Evolutionary conservation across 352 stramenopile species (phyloP).

Genomic region (Blastocystis sp.): DNA sequence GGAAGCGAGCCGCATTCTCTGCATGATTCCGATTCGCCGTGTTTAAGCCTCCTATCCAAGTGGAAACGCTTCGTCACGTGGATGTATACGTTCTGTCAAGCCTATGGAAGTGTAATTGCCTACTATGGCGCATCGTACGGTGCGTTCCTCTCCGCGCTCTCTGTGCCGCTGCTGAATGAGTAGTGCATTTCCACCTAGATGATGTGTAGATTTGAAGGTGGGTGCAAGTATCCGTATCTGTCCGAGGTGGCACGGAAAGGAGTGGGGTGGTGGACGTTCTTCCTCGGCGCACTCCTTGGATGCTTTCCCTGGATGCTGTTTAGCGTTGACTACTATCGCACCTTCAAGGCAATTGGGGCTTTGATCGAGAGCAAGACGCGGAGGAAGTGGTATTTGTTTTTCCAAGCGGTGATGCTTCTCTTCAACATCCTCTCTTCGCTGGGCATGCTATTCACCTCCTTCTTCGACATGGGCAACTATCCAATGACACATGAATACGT

Average conservation of each 20-base stretch:
- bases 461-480: constrained; percentile 6
- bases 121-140: constrained; percentile 1
- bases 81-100: background rate
- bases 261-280: constrained; percentile 11
- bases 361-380: background rate
- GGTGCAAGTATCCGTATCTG: constrained; percentile 20
- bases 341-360: background rate
- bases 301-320: constrained; percentile 23
- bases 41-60: too few relatives aligned
- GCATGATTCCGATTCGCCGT: too few relatives aligned
- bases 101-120: background rate
- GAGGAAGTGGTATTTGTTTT: constrained; percentile 1
- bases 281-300: background rate
- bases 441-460: constrained; percentile 9
- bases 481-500: background rate
- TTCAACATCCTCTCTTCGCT: background rate
- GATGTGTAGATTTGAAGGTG: background rate
- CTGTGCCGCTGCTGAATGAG: background rate
- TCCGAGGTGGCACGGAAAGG: background rate
- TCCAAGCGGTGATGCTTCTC: background rate
- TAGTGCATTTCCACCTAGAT: too few relatives aligned
- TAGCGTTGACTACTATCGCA: background rate
- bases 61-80: too few relatives aligned
- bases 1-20: too few relatives aligned
- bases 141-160: background rate